Evolutionary conservation across 2,329 filamentous ascomycete species (phyloP).

Genomic region (Drechslerella dactyloides): DNA sequence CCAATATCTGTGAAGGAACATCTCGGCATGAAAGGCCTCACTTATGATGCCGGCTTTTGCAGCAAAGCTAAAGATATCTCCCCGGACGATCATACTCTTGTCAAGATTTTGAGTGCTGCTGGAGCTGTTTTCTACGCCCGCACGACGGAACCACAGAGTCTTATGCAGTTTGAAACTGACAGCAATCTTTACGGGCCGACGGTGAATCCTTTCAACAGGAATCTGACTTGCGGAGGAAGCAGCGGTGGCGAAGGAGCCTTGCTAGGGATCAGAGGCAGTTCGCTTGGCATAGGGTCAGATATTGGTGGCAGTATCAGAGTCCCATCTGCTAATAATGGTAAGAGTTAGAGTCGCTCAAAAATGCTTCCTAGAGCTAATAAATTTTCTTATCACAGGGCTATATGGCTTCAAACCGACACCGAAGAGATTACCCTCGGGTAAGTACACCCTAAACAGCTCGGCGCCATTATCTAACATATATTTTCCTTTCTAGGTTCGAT

Average conservation of each 20-base stretch:
- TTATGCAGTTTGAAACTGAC: conserved; percentile 62
- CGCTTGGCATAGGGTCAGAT: conserved; percentile 64
- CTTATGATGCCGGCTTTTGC: conserved; percentile 63
- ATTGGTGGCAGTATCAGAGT: conserved; percentile 63
- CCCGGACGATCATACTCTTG: conserved; percentile 61
- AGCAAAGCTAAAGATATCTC: conserved; percentile 61
- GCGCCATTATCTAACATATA: background rate
- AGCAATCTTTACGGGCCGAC: conserved; percentile 63
- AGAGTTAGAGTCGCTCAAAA: background rate
- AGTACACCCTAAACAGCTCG: conserved; percentile 18
- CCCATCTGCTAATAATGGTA: conserved; percentile 62
- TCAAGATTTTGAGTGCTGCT: conserved; percentile 61
- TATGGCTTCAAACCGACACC: conserved; percentile 60
- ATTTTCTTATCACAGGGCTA: conserved; percentile 48
- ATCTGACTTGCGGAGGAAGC: conserved; percentile 64
- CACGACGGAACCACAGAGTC: conserved; percentile 64
- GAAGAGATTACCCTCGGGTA: conserved; percentile 59
- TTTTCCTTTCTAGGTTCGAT: background rate
- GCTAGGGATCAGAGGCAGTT: conserved; percentile 63
- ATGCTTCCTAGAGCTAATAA: background rate
- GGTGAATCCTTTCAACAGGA: conserved; percentile 63
- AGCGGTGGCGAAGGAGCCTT: conserved; percentile 67
- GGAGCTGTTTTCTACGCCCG: conserved; percentile 64
- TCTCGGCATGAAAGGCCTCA: conserved; percentile 61
- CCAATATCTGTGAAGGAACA: conserved; percentile 65